Base-by-base conservation (phyloP, 805 yeast species). In the Kuraishia ogatae region DNA sequence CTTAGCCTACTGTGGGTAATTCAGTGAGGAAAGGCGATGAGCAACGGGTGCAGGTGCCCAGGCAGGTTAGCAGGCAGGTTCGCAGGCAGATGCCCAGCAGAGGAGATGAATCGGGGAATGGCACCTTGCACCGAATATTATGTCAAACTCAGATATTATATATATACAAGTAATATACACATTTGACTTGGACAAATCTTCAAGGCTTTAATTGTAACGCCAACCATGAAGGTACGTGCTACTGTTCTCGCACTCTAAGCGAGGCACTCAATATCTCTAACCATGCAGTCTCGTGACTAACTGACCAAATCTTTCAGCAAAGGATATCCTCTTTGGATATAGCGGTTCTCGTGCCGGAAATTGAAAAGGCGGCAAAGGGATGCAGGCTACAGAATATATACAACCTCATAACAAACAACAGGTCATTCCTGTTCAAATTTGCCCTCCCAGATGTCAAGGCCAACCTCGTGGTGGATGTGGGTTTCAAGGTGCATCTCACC, bases 261-360 rank as follows among this genome's bases (percentile, higher is more conserved):
- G n/a, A n/a, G n/a, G n/a, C n/a, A n/a, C n/a, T n/a, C 35, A 28
- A 28, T 11, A 28, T 7, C 11, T 28, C 35, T 11, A 11, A 35
- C 43, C 17, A 10, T 35, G n/a, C 13, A 13, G 43, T 35, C 43
- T 35, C 43, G 43, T 35, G 43, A 35, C 43, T 35, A 35, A 35
- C 43, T 35, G 13, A 35, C 43, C 43, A 26, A 26, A 3, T 35
- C 6, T 15, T 15, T 4, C 43, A 92, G 84, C 97, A 93, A 78
- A 79, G 97, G 71, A 81, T 91, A 55, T 85, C 92, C 5, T 85
- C 96, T 1, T 73, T 93, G 56, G 98, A 93, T 68, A 76, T 93
- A 50, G 85, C 84, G 66, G 73, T 90, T 54, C 70, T 92, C 28
- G 76, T 85, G 1, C 71, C 77, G 21, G 98, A 93, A 68, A 76